Conservation (phyloP, 495 filamentous ascomycete species). For the Neurospora sp. region DNA sequence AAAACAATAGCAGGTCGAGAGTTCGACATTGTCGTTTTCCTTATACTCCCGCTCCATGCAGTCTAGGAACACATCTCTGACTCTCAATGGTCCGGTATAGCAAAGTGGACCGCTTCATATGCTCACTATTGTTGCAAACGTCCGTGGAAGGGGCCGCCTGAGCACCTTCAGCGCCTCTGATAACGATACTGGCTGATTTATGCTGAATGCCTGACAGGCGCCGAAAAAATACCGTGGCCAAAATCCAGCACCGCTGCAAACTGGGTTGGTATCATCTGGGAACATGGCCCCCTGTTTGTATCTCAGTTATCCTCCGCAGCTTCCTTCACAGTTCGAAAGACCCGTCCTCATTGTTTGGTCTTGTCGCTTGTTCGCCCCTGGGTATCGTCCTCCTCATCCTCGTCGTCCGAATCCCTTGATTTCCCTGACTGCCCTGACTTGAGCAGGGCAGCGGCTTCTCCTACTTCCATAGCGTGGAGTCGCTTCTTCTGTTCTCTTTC, state of each 20-base stretch:
- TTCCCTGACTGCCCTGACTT: slow-evolving; percentile 13
- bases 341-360: background rate
- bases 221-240: background rate
- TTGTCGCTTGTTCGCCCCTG: slow-evolving; percentile 3
- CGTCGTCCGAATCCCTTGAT: slow-evolving; percentile 18
- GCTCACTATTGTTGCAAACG: background rate
- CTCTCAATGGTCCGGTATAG: background rate
- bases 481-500: slow-evolving; percentile 36
- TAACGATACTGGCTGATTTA: background rate
- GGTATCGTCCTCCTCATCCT: slow-evolving; percentile 22
- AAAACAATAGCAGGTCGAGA: background rate
- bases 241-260: background rate
- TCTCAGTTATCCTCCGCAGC: background rate
- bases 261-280: background rate
- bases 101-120: background rate
- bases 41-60: background rate
- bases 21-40: background rate
- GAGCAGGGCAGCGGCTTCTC: slow-evolving; percentile 39
- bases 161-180: background rate
- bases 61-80: background rate
- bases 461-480: slow-evolving; percentile 45
- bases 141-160: background rate
- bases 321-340: background rate
- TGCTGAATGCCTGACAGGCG: background rate
- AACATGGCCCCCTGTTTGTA: background rate